phyloP scores from a whole-genome alignment of 2,329 filamentous ascomycete genomes.

The Colletotrichum chrysophilum region DNA sequence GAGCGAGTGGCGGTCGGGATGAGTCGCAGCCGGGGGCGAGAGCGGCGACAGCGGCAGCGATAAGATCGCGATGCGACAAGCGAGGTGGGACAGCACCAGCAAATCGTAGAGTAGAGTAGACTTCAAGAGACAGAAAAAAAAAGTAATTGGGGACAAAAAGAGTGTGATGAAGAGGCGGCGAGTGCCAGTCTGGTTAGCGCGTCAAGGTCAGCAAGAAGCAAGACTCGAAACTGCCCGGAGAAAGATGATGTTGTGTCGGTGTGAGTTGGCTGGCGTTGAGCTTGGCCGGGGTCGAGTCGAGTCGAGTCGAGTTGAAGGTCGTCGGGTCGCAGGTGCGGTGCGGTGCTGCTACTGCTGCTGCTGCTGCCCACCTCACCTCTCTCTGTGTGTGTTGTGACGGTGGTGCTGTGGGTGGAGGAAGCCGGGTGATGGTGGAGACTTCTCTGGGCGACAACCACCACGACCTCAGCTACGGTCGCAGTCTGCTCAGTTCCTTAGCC shows the following conservation, averaged over 20 bases:
- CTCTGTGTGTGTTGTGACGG: background rate
- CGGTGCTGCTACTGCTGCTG: background rate
- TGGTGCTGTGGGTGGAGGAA: background rate
- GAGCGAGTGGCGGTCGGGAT: conserved; percentile 2
- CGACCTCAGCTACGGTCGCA: background rate
- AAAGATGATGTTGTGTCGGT: conserved; percentile 15
- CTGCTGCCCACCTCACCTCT: background rate
- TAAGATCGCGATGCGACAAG: background rate
- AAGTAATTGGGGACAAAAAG: conserved; percentile 6
- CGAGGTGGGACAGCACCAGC: background rate
- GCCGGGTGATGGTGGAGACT: background rate
- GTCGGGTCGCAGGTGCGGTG: background rate
- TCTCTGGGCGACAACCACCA: background rate
- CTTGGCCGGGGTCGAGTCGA: conserved; percentile 1
- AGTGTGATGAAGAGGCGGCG: conserved; percentile 15
- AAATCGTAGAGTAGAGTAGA: background rate
- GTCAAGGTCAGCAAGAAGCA: background rate
- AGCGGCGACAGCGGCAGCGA: background rate
- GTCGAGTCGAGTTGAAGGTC: background rate
- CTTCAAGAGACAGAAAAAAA: background rate
- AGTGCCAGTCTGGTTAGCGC: conserved; percentile 17
- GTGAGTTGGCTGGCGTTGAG: conserved; percentile 22
- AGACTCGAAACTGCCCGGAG: conserved; percentile 7
- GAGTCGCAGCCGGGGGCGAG: background rate
- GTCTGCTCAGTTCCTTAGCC: background rate